Conservation (phyloP, 768 basidiomycete genomes). For the Lentinula guzmanii region DNA sequence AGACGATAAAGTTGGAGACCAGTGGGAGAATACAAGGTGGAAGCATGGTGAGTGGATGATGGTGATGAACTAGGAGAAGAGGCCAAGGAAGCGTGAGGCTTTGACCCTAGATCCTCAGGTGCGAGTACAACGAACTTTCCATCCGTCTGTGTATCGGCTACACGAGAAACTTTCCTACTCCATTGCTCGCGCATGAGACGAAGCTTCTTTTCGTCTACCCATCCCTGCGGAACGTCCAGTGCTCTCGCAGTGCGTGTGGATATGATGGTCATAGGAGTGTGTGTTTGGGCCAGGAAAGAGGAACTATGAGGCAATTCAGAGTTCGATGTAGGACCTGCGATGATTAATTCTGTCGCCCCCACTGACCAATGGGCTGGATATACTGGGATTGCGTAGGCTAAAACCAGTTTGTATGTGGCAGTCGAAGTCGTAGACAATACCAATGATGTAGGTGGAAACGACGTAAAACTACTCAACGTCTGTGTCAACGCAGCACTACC, state of each 20-base stretch:
- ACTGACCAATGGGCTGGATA: slow-evolving; percentile 80
- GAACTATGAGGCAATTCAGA: slow-evolving; percentile 14
- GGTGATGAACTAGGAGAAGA: slow-evolving; percentile 17
- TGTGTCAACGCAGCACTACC: slow-evolving; percentile 50
- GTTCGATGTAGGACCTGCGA: slow-evolving; percentile 29
- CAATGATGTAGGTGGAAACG: slow-evolving; percentile 75
- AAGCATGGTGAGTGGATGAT: slow-evolving; percentile 21
- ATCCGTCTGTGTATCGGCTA: slow-evolving; percentile 76
- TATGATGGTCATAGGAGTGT: slow-evolving; percentile 39
- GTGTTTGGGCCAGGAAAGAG: slow-evolving; percentile 10
- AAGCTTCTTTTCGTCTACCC: slow-evolving; percentile 64
- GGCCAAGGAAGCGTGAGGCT: slow-evolving; percentile 2
- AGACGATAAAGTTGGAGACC: slow-evolving; percentile 74
- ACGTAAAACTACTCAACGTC: slow-evolving; percentile 70
- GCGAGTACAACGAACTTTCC: slow-evolving; percentile 83
- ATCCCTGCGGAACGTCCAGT: slow-evolving; percentile 65
- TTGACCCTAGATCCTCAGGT: slow-evolving; percentile 36
- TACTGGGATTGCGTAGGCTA: slow-evolving; percentile 72
- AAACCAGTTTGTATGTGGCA: slow-evolving; percentile 60
- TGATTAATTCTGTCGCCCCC: slow-evolving; percentile 71
- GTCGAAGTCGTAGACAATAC: slow-evolving; percentile 62
- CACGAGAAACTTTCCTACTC: slow-evolving; percentile 63
- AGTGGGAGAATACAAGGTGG: slow-evolving; percentile 39
- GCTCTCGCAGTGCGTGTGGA: slow-evolving; percentile 62
- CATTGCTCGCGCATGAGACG: slow-evolving; percentile 67